Evolutionary conservation across 176 grass and related monocot genomes (phyloP), one percentile per base, ranked within the genome.

Genomic region (Oryza meridionalis): DNA sequence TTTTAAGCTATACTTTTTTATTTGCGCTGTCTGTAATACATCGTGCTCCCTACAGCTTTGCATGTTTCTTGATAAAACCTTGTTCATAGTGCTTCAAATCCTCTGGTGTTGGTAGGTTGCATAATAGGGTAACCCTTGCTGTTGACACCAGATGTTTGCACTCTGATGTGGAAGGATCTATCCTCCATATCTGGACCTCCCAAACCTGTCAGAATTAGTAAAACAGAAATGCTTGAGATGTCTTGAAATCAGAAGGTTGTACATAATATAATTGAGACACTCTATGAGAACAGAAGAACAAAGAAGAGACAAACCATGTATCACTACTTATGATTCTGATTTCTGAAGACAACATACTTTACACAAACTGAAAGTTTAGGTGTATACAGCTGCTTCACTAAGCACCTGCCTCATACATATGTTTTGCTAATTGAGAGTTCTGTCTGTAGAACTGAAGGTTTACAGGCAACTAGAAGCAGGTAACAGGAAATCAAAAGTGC

Each of bases 81-180:
- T 88, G 14, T 76, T 81, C 81, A 4, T 84, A 97, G 37, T 11
- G 61, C 45, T 86, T 79, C 78, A 78, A 58, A 33, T 68, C 42
- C 11, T 86, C 25, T 44, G 92, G 79, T 38, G 88, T 86, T 47
- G 88, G 24, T 51, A 89, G 55, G 70, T 94, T 88, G 61, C 76
- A 80, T 64, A 92, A 25, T 2, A 94, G 53, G 31, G 91, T 92
- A 44, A 94, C 92, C 75, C 90, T 86, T 12, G 90, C 83, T 16
- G 88, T 86, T 15, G 95, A 97, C 9, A 91, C 65, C 70, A 97
- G 63, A 66, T 83, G 76, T 82, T 93, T 94, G 50, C 49, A 45
- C 82, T 84, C 71, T 26, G 86, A 82, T 7, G 76, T 83, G 47
- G 82, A 80, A 25, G 92, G 86, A 62, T 97, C 86, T 15, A 86